Conservation (phyloP, 768 basidiomycete genomes). For the Thelephora aurantiotincta region DNA sequence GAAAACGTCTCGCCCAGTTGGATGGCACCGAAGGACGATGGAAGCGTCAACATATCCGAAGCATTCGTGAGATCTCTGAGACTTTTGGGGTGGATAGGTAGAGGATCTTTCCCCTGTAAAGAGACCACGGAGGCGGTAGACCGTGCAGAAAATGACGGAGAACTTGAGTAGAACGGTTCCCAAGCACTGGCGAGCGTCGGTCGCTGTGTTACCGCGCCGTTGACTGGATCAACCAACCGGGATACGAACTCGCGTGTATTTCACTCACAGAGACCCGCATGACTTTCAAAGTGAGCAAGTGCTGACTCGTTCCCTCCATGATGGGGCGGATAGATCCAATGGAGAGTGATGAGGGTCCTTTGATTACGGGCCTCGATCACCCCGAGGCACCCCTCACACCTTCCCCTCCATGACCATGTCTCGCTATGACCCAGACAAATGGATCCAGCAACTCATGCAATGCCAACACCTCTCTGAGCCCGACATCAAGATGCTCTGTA, state of each 20-base stretch:
- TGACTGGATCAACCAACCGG: conserved; percentile 5
- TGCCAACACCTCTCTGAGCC: conserved; percentile 83
- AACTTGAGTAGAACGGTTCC: conserved; percentile 81
- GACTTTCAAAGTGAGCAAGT: conserved; percentile 69
- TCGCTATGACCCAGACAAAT: conserved; percentile 47
- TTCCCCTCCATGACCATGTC: conserved; percentile 12
- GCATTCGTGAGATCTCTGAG: conserved; percentile 70
- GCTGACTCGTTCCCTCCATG: conserved; percentile 37
- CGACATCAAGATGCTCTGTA: conserved; percentile 89
- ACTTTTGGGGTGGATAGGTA: conserved; percentile 70
- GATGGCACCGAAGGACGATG: conserved; percentile 73
- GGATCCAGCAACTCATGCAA: conserved; percentile 78
- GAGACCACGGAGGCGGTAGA: conserved; percentile 69
- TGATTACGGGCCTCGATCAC: background rate
- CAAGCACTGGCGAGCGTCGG: conserved; percentile 64
- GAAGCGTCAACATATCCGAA: conserved; percentile 67
- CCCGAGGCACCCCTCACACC: background rate
- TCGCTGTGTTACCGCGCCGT: conserved; percentile 28
- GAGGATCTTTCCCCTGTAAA: conserved; percentile 55
- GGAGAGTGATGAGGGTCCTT: no score
- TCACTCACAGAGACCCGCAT: conserved; percentile 76
- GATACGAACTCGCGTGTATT: background rate
- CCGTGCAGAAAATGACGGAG: conserved; percentile 68
- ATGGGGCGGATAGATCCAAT: background rate
- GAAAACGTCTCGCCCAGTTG: conserved; percentile 86